Evolutionary conservation across 2,329 filamentous ascomycete species (phyloP), one percentile per base, ranked within the genome.

Genomic region (Sporothrix variecibatus): DNA sequence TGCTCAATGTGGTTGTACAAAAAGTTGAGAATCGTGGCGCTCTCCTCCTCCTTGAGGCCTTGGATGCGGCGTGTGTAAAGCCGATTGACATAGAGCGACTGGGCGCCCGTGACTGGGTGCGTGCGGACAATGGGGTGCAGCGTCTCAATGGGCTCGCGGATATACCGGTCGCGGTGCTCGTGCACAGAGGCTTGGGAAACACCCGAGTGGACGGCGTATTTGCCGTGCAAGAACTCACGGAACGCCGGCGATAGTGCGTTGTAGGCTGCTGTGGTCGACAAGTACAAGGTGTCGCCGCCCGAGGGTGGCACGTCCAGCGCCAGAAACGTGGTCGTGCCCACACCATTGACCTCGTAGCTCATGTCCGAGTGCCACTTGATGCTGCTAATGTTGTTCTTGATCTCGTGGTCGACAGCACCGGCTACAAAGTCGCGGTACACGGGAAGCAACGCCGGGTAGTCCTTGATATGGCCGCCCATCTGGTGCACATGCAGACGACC

Each of bases 41-140:
- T 75, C 65, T 76, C 72, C 23, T 75, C 71, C 79, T 94, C 93
- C 84, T 97, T 97, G 79, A 92, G 89, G 5, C 93, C 93, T 0
- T 95, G 88, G 72, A 97, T 95, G 40, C 90, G 86, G 72, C 93
- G 90, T 4, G 93, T 96, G 83, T 84, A 72, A 83, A 86, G 1
- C 80, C 80, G 80, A 68, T 85, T 86, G 15, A 85, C 79, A 74
- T 84, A 85, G 1, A 86, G 77, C 1, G 79, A 81, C 73, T 84
- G 85, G 8, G 84, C 76, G 0, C 82, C 81, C 0, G 84, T 85
- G 2, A 85, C 83, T 0, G 85, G 84, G 75, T 87, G 85, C 0
- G 84, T 85, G 17, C 84, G 78, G 1, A 87, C 82, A 2, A 83
- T 82, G 0, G 85, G 85, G 73, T 86, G 84, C 58, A 84, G 81